phyloP scores from a whole-genome alignment of 192 early-diverging fungal species.

The Coemansia sp. region DNA sequence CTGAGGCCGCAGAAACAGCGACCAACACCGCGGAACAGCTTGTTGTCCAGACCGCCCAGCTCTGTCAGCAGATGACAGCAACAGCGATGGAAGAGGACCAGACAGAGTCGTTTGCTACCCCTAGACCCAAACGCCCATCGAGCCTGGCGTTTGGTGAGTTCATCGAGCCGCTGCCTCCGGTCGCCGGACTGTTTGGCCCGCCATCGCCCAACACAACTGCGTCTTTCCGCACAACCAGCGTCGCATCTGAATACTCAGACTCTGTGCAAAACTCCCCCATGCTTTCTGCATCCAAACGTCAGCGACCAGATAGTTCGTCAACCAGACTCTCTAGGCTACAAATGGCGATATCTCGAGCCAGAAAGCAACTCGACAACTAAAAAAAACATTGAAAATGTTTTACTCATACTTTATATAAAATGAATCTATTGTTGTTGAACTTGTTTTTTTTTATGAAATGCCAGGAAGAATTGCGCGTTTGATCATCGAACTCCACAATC shows the following conservation, averaged over 20 bases:
- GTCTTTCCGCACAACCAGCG: not conserved
- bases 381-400: not conserved
- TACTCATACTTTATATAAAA: too few species aligned
- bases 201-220: not conserved
- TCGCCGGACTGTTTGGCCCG: not conserved
- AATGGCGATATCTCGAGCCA: constrained; percentile 39
- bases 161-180: constrained; percentile 9
- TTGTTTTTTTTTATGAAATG: constrained; percentile 2
- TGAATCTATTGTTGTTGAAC: too few species aligned
- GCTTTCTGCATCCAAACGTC: constrained; percentile 24
- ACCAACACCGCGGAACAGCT: constrained; percentile 12
- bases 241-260: not conserved
- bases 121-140: constrained; percentile 26
- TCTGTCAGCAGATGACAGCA: constrained; percentile 14
- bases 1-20: constrained; percentile 1
- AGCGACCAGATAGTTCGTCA: constrained; percentile 14
- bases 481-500: constrained; percentile 53
- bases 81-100: not conserved
- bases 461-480: constrained; percentile 47
- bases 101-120: constrained; percentile 12
- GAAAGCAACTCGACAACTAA: constrained; percentile 16
- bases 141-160: constrained; percentile 27
- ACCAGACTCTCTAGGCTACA: constrained; percentile 28
- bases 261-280: constrained; percentile 19
- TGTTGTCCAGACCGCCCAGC: constrained; percentile 8